Evolutionary conservation across 345 rosid genomes (phyloP), one percentile per base, ranked within the genome.

Genomic region (Salix suchowensis): DNA sequence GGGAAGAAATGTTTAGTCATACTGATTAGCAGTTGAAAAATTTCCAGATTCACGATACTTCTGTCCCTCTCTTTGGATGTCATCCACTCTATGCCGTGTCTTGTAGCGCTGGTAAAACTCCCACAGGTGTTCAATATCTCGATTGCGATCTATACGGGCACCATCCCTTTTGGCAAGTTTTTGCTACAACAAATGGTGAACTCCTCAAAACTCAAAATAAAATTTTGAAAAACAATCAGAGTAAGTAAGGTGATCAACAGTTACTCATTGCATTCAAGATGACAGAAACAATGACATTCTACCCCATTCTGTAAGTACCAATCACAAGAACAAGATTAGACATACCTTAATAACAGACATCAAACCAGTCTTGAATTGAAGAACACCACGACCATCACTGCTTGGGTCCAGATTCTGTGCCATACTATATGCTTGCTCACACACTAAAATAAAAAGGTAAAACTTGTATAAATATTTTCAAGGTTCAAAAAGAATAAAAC

Each of bases 301-400:
- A 30, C 14, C 55, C 23, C 5, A 54, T 54, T 40, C 21, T 32
- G 37, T 69, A 50, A 44, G 82, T 40, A 62, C 46, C 32, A 24
- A 11, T 28, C 24, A 55, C 39, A 44, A 21, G 60, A 19, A 7
- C 66, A 72, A 50, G 18, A 26, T 67, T 26, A 44, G n/a, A 11
- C 71, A 50, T 84, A 93, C 98, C 99, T 92, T 87, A 78, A 96
- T 96, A 30, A 96, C 85, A 39, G 97, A 96, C 95, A 83, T 87
- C 88, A 96, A 87, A 75, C 99, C 99, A 86, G 99, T 93, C 89
- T 96, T 96, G 86, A 96, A 96, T 78, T 96, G 99, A 77, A 96
- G 96, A 78, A 96, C 99, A 82, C 99, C 98, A 78, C 99, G 91
- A 52, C 99, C 97, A 23, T 91, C 95, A 76, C 98, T 93, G 78